Evolutionary conservation across 371 early-diverging fungal species (phyloP).

Genomic region (Mucor circinelloides): DNA sequence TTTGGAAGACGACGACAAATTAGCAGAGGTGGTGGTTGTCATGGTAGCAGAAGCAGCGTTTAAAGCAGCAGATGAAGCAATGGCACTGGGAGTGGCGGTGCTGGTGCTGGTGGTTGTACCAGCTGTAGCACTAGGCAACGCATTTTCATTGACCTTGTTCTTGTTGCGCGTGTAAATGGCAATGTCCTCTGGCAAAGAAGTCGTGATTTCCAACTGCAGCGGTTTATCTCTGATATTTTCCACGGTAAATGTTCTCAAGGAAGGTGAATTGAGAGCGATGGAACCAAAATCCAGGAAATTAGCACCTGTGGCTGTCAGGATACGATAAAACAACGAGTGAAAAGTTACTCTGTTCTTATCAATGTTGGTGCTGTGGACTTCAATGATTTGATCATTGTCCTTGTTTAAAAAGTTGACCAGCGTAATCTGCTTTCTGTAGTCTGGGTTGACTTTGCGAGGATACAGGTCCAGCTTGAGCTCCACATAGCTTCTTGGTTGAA

Average conservation of each 20-base stretch:
- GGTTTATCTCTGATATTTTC: conserved; percentile 78
- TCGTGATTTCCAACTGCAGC: conserved; percentile 61
- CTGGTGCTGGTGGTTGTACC: background rate
- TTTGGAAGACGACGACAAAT: conserved; percentile 2
- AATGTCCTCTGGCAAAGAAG: conserved; percentile 75
- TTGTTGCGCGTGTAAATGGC: conserved; percentile 52
- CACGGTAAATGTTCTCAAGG: conserved; percentile 80
- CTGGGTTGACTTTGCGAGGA: conserved; percentile 97
- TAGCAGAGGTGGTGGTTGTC: background rate
- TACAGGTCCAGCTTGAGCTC: conserved; percentile 92
- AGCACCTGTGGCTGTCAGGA: conserved; percentile 85
- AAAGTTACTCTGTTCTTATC: conserved; percentile 95
- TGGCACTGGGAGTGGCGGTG: background rate
- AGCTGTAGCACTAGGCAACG: background rate
- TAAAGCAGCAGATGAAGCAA: background rate
- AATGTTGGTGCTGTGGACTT: conserved; percentile 91
- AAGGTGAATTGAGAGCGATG: conserved; percentile 81
- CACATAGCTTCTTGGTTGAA: conserved; percentile 82
- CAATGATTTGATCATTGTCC: conserved; percentile 89
- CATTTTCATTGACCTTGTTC: conserved; percentile 2
- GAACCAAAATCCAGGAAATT: conserved; percentile 95
- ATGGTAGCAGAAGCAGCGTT: background rate
- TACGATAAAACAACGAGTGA: conserved; percentile 95
- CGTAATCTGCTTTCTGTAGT: conserved; percentile 95
- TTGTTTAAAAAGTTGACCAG: conserved; percentile 89